Base-by-base conservation (phyloP, 768 basidiomycete species). In the Russula griseocarnosa region DNA sequence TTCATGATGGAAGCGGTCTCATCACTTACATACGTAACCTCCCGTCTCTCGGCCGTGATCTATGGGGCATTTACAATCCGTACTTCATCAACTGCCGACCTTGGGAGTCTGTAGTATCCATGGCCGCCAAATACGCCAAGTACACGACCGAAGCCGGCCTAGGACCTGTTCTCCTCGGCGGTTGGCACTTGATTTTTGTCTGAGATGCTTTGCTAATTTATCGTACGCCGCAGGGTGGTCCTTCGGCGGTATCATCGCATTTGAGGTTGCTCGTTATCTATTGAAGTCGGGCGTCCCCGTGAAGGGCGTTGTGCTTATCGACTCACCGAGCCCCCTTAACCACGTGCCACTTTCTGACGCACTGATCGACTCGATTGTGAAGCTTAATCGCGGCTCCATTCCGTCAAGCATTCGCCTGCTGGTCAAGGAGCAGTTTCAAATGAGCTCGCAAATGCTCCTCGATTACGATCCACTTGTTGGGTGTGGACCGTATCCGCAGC, bases 1-100 rank as follows among this genome's bases (percentile, higher is more conserved):
- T 91, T 11, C 88, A 91, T 67, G 89, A 90, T 65, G 89, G 89
- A 6, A 87, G 85, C 66, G 89, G 89, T 0, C 71, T 87, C 14
- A 74, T 80, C 20, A 75, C 75, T 38, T 82, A 84, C 58, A 83
- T 83, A 60, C 72, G 79, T 38, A 78, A 78, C 11, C 71, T 88
- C 7, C 68, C 73, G 8, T 69, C 76, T 10, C 67, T 90, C 3
- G 74, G 77, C 10, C 78, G 88, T 51, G 70, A 76, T 22, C 77
- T 90, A 3, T 90, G 83, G 83, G 86, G 79, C 0, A 79, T 91
- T 50, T 74, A 77, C 40, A 85, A 89, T 66, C 85, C 85, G 0
- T 74, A 73, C 11, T 81, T 89, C 63, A 67, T 74, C 0, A 71
- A 73, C 2, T 76, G 77, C 0, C 72, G 76, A 42, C 68, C 74